These are phyloP conservation scores for Vinca minor DNA, from an alignment of 257 asterid species.

Conservation along the genomic window DNA sequence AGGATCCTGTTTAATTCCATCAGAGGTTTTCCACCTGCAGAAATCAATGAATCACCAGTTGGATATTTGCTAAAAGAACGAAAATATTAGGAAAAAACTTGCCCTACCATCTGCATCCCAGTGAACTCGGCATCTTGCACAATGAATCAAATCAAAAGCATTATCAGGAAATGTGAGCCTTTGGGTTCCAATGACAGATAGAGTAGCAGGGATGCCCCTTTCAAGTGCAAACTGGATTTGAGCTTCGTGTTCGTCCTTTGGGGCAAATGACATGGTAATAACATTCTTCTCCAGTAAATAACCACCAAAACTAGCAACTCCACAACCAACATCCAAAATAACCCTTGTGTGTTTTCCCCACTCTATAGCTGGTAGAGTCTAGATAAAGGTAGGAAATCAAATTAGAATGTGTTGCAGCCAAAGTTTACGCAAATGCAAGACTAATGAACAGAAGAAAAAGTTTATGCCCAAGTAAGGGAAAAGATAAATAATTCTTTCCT, in stretches of 20 bases:
- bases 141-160: conserved; percentile 75
- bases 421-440: not conserved
- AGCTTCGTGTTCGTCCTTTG: conserved; percentile 99
- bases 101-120: conserved; percentile 85
- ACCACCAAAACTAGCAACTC: conserved; percentile 99
- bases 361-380: conserved; percentile 57
- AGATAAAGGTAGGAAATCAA: conserved; percentile 15
- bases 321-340: conserved; percentile 90
- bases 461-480: conserved; percentile 1
- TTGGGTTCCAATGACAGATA: conserved; percentile 84
- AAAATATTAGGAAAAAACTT: conserved; percentile 16
- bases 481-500: not conserved
- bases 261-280: conserved; percentile 89
- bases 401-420: not conserved
- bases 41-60: conserved; percentile 12
- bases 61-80: conserved; percentile 12
- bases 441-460: not conserved
- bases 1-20: conserved; percentile 88
- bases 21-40: conserved; percentile 82
- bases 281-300: conserved; percentile 67
- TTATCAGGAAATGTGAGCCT: conserved; percentile 74
- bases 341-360: conserved; percentile 87
- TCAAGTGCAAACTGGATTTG: conserved; percentile 98
- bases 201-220: conserved; percentile 86
- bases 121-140: conserved; percentile 96